Base-by-base conservation (phyloP, 345 rosid genomes). In the Geranium brycei region DNA sequence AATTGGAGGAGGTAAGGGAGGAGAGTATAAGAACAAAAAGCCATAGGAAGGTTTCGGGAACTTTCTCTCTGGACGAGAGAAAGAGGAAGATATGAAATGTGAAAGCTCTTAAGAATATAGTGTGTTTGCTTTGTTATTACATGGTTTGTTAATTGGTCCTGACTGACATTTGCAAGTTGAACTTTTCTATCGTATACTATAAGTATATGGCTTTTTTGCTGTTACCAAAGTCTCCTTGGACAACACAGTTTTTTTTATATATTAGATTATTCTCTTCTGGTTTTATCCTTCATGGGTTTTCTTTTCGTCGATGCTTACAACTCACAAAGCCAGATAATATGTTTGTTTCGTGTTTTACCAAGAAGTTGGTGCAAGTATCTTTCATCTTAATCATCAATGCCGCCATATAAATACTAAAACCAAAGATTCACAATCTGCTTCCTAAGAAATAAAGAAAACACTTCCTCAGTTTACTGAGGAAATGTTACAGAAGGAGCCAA, bases 301-400 rank as follows among this genome's bases (percentile, higher is more conserved):
- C 28, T 23, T 23, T 23, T 23, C 19, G 62, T 59, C 73, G 79
- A 75, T 73, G 68, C 59, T 73, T 72, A 73, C 77, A 79, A 75
- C 11, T 19, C 59, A 10, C 15, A 28, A 23, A 47, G 14, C 14
- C 57, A 8, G 30, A 40, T 8, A 17, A 15, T 38, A 61, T 30
- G 28, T 19, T n/a, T 64, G 47, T 19, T 65, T 17, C 7, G 23
- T 38, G 40, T 31, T 38, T 38, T 10, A 38, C 47, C 6, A 38
- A 38, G 47, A 38, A 38, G 28, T 23, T 23, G 28, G 28, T 23
- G 28, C 28, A 23, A 23, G 28, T 23, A 23, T 23, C 28, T 23
- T 23, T 23, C 28, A 23, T 23, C 28, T 23, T 23, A 23, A 23
- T 23, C 28, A 23, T 23, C 28, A 23, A 23, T 23, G 28, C 28